phyloP scores from a whole-genome alignment of 2,329 filamentous ascomycete species.

The Sporothrix phasma region DNA sequence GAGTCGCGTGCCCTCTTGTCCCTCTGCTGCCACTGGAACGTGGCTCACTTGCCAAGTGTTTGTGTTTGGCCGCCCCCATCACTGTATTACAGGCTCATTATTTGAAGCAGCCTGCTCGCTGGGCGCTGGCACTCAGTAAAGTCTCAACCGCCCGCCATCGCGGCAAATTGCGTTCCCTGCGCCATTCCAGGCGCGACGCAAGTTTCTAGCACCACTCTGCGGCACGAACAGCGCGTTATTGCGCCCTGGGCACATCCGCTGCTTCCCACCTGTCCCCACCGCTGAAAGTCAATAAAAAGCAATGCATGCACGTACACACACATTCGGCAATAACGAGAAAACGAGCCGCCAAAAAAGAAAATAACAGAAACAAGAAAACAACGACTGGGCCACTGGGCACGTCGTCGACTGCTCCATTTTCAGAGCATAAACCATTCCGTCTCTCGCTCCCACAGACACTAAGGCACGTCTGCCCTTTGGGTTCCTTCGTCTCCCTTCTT shows the following conservation, averaged over 20 bases:
- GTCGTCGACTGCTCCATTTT: background rate
- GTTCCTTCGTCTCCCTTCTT: constrained; percentile 6
- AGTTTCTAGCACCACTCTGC: background rate
- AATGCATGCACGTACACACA: background rate
- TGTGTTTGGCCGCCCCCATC: no score
- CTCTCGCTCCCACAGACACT: constrained; percentile 4
- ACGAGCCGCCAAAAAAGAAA: background rate
- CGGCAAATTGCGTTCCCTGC: constrained; percentile 11
- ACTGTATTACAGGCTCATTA: no score
- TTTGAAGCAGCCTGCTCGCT: no score
- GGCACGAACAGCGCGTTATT: constrained; percentile 8
- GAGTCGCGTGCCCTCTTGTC: background rate
- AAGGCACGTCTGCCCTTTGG: constrained; percentile 7
- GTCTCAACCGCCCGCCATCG: constrained; percentile 3
- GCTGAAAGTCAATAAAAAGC: constrained; percentile 17
- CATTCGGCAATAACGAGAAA: constrained; percentile 13
- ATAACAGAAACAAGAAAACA: background rate
- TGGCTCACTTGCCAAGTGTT: background rate
- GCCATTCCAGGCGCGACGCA: constrained; percentile 9
- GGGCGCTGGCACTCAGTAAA: no score
- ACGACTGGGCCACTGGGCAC: background rate
- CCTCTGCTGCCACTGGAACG: background rate
- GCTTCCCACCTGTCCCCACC: constrained; percentile 12
- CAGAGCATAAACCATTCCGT: constrained; percentile 6
- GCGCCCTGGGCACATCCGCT: constrained; percentile 3